phyloP scores from a whole-genome alignment of 148 eudicot species.

The Beta vulgaris region DNA sequence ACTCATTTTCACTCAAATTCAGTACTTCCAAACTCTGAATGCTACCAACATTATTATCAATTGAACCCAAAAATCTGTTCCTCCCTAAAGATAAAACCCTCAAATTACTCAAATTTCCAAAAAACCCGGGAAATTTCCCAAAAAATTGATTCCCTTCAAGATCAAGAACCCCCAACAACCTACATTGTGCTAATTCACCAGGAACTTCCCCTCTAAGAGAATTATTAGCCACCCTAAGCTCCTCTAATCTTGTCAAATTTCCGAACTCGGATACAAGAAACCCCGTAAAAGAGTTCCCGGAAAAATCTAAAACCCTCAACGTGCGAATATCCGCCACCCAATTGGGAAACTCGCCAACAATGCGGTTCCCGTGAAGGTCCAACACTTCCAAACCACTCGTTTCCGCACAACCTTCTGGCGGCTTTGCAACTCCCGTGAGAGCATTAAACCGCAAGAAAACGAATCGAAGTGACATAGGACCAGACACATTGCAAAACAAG shows the following conservation, averaged over 20 bases:
- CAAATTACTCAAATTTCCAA: constrained; percentile 45
- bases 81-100: constrained; percentile 50
- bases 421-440: constrained; percentile 35
- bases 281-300: constrained; percentile 54
- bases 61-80: constrained; percentile 48
- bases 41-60: constrained; percentile 40
- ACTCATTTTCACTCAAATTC: constrained; percentile 43
- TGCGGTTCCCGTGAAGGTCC: constrained; percentile 51
- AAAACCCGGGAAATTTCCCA: constrained; percentile 51
- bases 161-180: constrained; percentile 52
- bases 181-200: constrained; percentile 37
- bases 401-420: constrained; percentile 24
- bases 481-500: constrained; percentile 47
- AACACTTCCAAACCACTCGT: constrained; percentile 40
- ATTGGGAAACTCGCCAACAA: constrained; percentile 51
- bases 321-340: constrained; percentile 44
- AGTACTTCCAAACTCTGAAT: constrained; percentile 38
- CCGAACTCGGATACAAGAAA: constrained; percentile 38
- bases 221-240: constrained; percentile 59
- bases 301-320: constrained; percentile 50
- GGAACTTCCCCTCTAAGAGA: constrained; percentile 61
- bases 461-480: constrained; percentile 32
- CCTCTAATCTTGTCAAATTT: constrained; percentile 43
- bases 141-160: constrained; percentile 50
- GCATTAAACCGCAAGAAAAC: constrained; percentile 56